These are phyloP conservation scores for Ophiostoma australiae DNA, from an alignment of 2,329 filamentous ascomycete genomes.

Conservation along the genomic window DNA sequence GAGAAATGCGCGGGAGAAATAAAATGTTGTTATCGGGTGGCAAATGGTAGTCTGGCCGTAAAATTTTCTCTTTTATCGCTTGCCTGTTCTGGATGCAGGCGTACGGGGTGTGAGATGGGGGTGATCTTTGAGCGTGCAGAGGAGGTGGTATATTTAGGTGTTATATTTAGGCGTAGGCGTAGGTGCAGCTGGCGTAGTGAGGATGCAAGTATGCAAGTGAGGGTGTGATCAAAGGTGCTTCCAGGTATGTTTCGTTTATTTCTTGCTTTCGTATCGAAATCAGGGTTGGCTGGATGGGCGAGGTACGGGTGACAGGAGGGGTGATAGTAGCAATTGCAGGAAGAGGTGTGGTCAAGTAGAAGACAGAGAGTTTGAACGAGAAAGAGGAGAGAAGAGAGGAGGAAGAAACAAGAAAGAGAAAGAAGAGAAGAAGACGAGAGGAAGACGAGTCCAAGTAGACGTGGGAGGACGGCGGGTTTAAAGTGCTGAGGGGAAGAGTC, in stretches of 20 bases:
- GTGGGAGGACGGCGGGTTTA: constrained; percentile 10
- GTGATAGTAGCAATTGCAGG: background rate
- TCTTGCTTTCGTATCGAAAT: constrained; percentile 8
- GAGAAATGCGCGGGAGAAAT: constrained; percentile 13
- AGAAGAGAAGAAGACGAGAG: constrained; percentile 7
- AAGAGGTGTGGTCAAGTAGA: background rate
- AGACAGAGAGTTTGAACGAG: background rate
- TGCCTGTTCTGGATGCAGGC: constrained; percentile 23
- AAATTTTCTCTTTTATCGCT: constrained; percentile 23
- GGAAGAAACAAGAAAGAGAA: background rate
- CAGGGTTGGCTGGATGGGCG: constrained; percentile 14
- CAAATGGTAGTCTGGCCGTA: constrained; percentile 21
- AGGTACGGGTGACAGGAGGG: background rate
- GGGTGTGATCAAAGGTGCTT: background rate
- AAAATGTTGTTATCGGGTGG: constrained; percentile 24
- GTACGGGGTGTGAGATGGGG: constrained; percentile 19
- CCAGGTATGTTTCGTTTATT: background rate
- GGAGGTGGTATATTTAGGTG: background rate
- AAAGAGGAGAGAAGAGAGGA: constrained; percentile 4
- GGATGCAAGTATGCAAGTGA: constrained; percentile 3
- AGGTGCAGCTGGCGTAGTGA: background rate
- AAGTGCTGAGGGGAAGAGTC: constrained; percentile 13
- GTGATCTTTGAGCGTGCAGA: background rate
- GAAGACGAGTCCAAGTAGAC: background rate
- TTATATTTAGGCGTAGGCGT: background rate